Percentiles rank a stretch among this genome's conserved stretches.
These are phyloP conservation scores for Syzygium malaccense DNA, from an alignment of 441 rosid genomes.

Conservation along the genomic window DNA sequence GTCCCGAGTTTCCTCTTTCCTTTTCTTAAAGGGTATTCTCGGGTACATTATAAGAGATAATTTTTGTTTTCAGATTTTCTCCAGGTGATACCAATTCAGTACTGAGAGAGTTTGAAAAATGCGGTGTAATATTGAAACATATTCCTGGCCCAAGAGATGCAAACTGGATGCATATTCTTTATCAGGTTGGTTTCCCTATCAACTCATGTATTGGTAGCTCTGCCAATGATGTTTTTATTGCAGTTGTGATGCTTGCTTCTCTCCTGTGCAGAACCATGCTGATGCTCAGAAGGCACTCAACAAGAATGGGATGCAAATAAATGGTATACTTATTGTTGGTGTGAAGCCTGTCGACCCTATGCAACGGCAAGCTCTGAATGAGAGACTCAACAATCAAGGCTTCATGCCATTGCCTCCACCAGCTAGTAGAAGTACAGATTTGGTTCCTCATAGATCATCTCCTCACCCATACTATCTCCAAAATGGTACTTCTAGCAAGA, in stretches of 20 bases:
- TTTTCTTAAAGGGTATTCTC: background rate
- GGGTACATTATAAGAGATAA: background rate
- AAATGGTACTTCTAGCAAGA: slow-evolving; percentile 50
- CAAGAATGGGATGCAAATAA: slow-evolving; percentile 82
- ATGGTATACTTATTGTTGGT: slow-evolving; percentile 69
- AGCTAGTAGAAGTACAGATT: slow-evolving; percentile 38
- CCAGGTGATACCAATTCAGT: slow-evolving; percentile 88
- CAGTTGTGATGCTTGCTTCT: slow-evolving; percentile 1
- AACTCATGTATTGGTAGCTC: background rate
- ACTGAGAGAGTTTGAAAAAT: slow-evolving; percentile 87
- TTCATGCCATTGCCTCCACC: slow-evolving; percentile 76
- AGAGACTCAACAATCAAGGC: slow-evolving; percentile 67
- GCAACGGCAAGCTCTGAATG: slow-evolving; percentile 67
- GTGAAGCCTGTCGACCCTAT: slow-evolving; percentile 86
- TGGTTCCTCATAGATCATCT: slow-evolving; percentile 29
- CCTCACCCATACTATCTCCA: slow-evolving; percentile 51
- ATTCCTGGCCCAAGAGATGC: slow-evolving; percentile 93
- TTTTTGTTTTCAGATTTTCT: slow-evolving; percentile 52
- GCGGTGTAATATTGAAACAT: slow-evolving; percentile 85
- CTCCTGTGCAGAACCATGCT: slow-evolving; percentile 52
- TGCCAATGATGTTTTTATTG: background rate
- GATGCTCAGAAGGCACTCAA: slow-evolving; percentile 89
- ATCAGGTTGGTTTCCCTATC: slow-evolving; percentile 49
- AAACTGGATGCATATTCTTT: slow-evolving; percentile 96
- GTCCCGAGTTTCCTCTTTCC: background rate